Base-by-base conservation (phyloP, 495 filamentous ascomycete genomes). In the Aspergillus sclerotioniger region DNA sequence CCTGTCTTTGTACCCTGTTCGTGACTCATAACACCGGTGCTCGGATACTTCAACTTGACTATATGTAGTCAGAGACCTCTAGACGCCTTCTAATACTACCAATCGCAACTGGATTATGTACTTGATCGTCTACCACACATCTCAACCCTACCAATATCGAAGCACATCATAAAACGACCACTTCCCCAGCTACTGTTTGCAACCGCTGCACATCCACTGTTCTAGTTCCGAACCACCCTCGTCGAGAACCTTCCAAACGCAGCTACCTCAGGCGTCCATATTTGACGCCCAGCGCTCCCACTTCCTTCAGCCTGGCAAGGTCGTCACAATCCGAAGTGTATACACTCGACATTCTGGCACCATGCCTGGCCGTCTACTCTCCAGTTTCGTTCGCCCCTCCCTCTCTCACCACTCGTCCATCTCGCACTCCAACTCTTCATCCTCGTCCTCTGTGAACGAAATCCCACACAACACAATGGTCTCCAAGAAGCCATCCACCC, bases 281-380 rank as follows among this genome's bases (percentile, higher is more conserved):
- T 35, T 35, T 35, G 33, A 13, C 13, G 13, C 33, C 9, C 33
- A 35, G 8, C 33, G 33, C 13, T 35, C 9, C 33, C 13, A 35
- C 33, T 25, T 25, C 5, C 25, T 25, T 25, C 25, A 2, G 25
- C 25, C 25, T 25, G 25, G 33, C 33, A 41, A 41, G 37, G 37
- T n/a, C n/a, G 37, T 41, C 37, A 41, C 37, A 41, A 41, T 7
- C 13, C 37, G 37, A 41, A 41, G 37, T n/a, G 35, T 54, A 52
- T 29, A 19, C 35, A 33, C 44, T 47, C 41, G 25, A 35, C 41
- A 51, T 32, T 17, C 19, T 21, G 39, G 29, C 64, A 71, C 52
- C 35, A 79, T 79, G 76, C 76, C 76, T 52, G 76, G 76, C 67
- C 76, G 76, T 63, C 65, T 79, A 46, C 70, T 79, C 54, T 67